phyloP scores from a whole-genome alignment of 2,329 filamentous ascomycete genomes.

The Sporothrix brasiliensis region DNA sequence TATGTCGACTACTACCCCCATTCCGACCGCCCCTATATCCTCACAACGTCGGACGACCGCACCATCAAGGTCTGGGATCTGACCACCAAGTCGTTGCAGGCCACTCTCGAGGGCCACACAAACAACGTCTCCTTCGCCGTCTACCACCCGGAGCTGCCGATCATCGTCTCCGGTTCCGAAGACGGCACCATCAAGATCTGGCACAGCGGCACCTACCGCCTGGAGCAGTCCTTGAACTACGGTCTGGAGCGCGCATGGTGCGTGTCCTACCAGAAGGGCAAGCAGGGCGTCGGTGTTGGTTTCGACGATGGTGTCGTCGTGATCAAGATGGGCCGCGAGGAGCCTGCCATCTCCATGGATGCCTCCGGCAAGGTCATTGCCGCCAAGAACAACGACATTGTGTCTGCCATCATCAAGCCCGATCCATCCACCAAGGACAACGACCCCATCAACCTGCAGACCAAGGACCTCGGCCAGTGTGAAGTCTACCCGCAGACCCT shows the following conservation, averaged over 20 bases:
- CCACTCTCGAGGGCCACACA: conserved; percentile 93
- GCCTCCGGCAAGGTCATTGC: conserved; percentile 93
- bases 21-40: conserved; percentile 79
- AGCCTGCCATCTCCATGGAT: conserved; percentile 98
- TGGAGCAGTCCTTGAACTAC: conserved; percentile 96
- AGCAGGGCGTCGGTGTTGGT: conserved; percentile 91
- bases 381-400: conserved; percentile 92
- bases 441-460: conserved; percentile 79
- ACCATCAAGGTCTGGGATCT: conserved; percentile 99
- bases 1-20: conserved; percentile 88
- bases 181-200: conserved; percentile 97
- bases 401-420: conserved; percentile 93
- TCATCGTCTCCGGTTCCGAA: conserved; percentile 97
- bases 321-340: conserved; percentile 95
- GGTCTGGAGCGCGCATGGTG: conserved; percentile 97
- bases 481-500: conserved; percentile 96
- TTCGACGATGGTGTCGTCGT: conserved; percentile 98
- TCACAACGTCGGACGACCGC: conserved; percentile 94
- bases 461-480: conserved; percentile 93
- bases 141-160: conserved; percentile 93
- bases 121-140: conserved; percentile 98
- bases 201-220: conserved; percentile 95
- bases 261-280: conserved; percentile 91
- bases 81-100: conserved; percentile 95
- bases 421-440: conserved; percentile 86